Evolutionary conservation across 331 rosid genomes (phyloP), one percentile per base, ranked within the genome.

Genomic region (Pyrus hybrid): DNA sequence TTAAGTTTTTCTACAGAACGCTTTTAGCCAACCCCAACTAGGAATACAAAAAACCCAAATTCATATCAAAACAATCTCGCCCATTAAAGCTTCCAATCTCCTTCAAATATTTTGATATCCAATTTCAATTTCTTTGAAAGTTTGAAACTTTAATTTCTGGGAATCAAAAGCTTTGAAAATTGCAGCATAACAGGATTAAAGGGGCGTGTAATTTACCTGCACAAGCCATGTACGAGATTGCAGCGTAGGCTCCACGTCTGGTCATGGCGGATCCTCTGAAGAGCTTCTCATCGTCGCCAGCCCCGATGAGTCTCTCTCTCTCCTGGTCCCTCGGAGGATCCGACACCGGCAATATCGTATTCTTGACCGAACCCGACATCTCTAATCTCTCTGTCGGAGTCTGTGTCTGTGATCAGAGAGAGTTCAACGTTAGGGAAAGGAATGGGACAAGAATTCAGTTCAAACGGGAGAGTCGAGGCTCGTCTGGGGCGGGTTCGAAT

Each of bases 221-320:
- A 73, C 95, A 94, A 30, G 91, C 74, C 99, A 94, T 94, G 80
- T 94, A 94, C 13, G 95, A 94, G 71, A 92, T 43, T 22, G 99
- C 95, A 7, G 97, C 99, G 66, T 73, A 87, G 62, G 92, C 96
- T 22, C 99, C 96, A 17, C 97, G 97, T 75, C 81, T 85, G 79
- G 97, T 85, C 95, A 94, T 90, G 84, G 95, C 76, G 75, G 99
- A 91, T 25, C 97, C 96, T 86, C 79, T 84, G 84, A 92, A 92
- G 67, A 92, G 89, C 72, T 86, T 83, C 37, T 80, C 90, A 7
- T 81, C 88, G 71, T 43, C 21, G 60, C n/a, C 69, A 37, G 53
- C 85, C 75, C 79, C 73, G 80, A 78, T 26, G 74, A 80, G 84
- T 47, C 85, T 81, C 68, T 88, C 91, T 43, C 83, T 77, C 63